phyloP scores from a whole-genome alignment of 2,329 filamentous ascomycete species.

The Penicillium sp. region DNA sequence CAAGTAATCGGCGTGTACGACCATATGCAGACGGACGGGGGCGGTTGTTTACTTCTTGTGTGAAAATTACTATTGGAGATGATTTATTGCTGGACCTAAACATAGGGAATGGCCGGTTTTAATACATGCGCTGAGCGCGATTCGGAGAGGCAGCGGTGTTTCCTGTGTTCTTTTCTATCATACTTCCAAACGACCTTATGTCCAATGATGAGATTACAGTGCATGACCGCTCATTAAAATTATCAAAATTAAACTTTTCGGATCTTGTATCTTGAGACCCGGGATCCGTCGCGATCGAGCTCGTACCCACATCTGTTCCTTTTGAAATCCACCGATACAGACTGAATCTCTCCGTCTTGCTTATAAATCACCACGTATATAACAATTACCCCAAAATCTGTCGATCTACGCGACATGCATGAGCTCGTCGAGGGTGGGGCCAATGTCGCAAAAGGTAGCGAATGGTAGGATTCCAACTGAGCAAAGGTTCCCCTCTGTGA shows the following conservation, averaged over 20 bases:
- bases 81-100: background rate
- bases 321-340: background rate
- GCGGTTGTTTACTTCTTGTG: background rate
- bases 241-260: background rate
- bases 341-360: background rate
- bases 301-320: conserved; percentile 12
- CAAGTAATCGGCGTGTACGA: conserved; percentile 5
- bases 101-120: background rate
- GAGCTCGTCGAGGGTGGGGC: conserved; percentile 9
- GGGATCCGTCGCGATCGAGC: conserved; percentile 20
- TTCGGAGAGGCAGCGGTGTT: background rate
- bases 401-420: background rate
- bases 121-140: conserved; percentile 7
- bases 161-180: background rate
- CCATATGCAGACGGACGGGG: background rate
- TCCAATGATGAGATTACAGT: background rate
- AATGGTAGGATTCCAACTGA: conserved; percentile 4
- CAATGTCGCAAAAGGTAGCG: conserved; percentile 6
- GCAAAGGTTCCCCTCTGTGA: background rate
- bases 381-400: background rate
- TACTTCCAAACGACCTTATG: background rate
- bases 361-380: background rate
- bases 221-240: too few relatives aligned
- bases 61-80: background rate
- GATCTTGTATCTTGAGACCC: conserved; percentile 16